Percentiles rank a stretch among this genome's conserved stretches.
Evolutionary conservation across 2,329 filamentous ascomycete genomes (phyloP).

Genomic region (Talaromyces marneffei): DNA sequence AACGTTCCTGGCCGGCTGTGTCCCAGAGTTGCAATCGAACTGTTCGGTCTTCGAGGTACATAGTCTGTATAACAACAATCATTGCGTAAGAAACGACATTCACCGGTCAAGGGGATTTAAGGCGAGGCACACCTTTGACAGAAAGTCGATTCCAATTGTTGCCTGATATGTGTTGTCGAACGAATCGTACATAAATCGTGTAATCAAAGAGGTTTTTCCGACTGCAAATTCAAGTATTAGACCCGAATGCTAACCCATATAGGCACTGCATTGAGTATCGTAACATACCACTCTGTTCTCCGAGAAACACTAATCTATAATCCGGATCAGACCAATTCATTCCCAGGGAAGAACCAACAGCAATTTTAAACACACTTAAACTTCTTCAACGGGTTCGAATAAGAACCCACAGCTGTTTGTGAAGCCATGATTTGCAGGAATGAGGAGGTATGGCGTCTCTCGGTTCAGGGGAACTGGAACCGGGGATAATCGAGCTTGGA

Average conservation of each 20-base stretch:
- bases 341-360: not conserved
- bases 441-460: conserved; percentile 37
- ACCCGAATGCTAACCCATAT: conserved; percentile 15
- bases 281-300: conserved; percentile 88
- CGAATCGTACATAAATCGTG: conserved; percentile 99
- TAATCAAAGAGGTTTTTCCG: conserved; percentile 97
- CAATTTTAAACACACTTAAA: conserved; percentile 70
- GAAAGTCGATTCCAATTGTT: conserved; percentile 97
- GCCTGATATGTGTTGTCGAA: conserved; percentile 99
- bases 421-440: conserved; percentile 58
- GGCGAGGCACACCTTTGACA: conserved; percentile 74
- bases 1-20: conserved; percentile 94
- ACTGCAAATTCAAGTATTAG: conserved; percentile 52
- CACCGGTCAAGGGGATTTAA: not conserved
- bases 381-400: conserved; percentile 99
- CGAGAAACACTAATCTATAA: conserved; percentile 84
- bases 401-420: conserved; percentile 69
- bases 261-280: conserved; percentile 3
- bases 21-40: conserved; percentile 98
- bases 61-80: conserved; percentile 57
- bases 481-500: conserved; percentile 1
- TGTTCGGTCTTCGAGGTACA: conserved; percentile 98
- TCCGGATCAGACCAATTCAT: conserved; percentile 21
- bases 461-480: conserved; percentile 28
- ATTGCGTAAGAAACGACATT: not conserved